These are phyloP conservation scores for Fagus crenata DNA, from an alignment of 306 rosid species.

Conservation along the genomic window DNA sequence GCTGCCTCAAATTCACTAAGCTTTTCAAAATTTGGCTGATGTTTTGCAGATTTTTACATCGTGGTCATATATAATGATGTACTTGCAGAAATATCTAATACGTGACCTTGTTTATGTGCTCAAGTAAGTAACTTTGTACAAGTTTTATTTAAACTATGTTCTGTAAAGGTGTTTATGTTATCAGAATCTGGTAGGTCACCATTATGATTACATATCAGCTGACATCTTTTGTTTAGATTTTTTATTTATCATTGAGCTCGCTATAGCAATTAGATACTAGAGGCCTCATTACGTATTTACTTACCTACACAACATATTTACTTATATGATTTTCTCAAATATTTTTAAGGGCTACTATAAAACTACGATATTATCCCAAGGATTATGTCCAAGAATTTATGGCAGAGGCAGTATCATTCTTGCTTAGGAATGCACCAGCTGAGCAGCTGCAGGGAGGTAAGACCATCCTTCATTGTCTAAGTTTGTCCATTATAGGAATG, in stretches of 20 bases:
- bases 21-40: conserved; percentile 13
- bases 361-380: conserved; percentile 77
- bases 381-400: conserved; percentile 73
- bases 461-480: conserved; percentile 11
- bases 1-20: conserved; percentile 15
- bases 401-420: conserved; percentile 79
- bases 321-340: conserved; percentile 9
- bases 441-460: conserved; percentile 79
- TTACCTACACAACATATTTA: neutral
- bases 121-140: conserved; percentile 54
- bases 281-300: neutral
- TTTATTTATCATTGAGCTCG: neutral
- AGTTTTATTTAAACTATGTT: conserved; percentile 3
- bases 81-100: conserved; percentile 73
- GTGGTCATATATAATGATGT: conserved; percentile 82
- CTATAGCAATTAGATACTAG: neutral
- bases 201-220: neutral
- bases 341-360: conserved; percentile 58
- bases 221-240: neutral
- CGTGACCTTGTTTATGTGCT: conserved; percentile 54
- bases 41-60: conserved; percentile 73
- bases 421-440: conserved; percentile 73
- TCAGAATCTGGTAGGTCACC: no score
- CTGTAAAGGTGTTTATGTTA: neutral
- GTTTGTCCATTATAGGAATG: neutral